Evolutionary conservation across 1,284 basidiomycete genomes (phyloP).

Genomic region (Cryptococcus neoformans): DNA sequence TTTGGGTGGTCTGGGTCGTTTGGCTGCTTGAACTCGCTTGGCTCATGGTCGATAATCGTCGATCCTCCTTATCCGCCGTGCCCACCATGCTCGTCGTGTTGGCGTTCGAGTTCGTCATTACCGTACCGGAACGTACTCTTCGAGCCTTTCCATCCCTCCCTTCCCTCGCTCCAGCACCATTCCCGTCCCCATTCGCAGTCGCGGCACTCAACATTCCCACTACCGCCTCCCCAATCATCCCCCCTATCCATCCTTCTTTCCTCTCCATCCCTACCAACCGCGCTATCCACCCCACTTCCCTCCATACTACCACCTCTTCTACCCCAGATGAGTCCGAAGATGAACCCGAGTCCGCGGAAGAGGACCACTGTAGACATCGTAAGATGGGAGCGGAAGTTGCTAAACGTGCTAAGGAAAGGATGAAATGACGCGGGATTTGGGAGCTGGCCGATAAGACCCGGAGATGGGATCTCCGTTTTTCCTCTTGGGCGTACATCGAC

Average conservation of each 20-base stretch:
- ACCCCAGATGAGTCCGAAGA: slow-evolving; percentile 41
- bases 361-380: too few species aligned
- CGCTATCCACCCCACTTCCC: slow-evolving; percentile 69
- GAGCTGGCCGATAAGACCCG: slow-evolving; percentile 57
- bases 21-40: too few species aligned
- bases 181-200: slow-evolving; percentile 65
- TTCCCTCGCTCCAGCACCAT: slow-evolving; percentile 58
- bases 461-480: too few species aligned
- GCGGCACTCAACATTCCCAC: too few species aligned
- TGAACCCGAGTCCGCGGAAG: too few species aligned
- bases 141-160: slow-evolving; percentile 8
- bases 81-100: too few species aligned
- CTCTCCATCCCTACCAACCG: slow-evolving; percentile 72
- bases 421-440: slow-evolving; percentile 63
- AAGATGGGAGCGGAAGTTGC: slow-evolving; percentile 37
- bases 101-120: too few species aligned
- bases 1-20: too few species aligned
- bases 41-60: too few species aligned
- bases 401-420: slow-evolving; percentile 59
- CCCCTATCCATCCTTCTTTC: slow-evolving; percentile 61
- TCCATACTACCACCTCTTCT: slow-evolving; percentile 67
- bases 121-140: too few species aligned
- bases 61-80: too few species aligned
- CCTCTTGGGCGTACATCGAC: too few species aligned
- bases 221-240: slow-evolving; percentile 75